Conservation (phyloP, 2,329 filamentous ascomycete species). For the Verticillium isaacii region DNA sequence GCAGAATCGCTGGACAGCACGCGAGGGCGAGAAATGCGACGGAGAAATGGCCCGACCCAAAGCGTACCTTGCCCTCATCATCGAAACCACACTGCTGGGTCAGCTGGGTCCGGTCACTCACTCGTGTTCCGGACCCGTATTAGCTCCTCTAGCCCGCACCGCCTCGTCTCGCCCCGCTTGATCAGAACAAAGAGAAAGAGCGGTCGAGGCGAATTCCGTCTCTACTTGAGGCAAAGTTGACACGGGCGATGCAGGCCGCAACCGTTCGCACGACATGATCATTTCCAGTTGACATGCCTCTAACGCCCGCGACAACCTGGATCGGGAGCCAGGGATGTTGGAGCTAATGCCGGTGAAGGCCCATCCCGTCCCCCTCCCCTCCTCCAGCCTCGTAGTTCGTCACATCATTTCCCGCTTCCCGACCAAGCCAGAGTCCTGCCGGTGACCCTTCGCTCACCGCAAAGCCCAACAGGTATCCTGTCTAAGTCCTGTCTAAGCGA, state of each 20-base stretch:
- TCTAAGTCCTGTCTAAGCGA: no score
- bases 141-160: neutral
- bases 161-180: neutral
- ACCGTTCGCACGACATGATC: neutral
- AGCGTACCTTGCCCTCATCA: neutral
- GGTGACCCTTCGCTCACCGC: no score
- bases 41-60: neutral
- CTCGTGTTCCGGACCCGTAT: neutral
- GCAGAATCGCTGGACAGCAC: neutral
- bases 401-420: neutral
- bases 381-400: neutral
- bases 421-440: neutral
- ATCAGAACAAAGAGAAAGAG: neutral
- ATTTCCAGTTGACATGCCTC: neutral
- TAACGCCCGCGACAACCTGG: neutral
- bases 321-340: neutral
- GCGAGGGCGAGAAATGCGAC: neutral
- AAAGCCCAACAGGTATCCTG: no score
- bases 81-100: neutral
- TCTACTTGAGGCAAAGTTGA: neutral
- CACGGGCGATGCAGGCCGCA: neutral
- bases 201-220: neutral
- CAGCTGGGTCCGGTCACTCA: neutral
- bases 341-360: neutral
- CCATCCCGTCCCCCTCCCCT: neutral